Percentiles rank a stretch among this genome's conserved stretches.
Evolutionary conservation across 495 filamentous ascomycete genomes (phyloP).

Genomic region (Penicillium silybi): DNA sequence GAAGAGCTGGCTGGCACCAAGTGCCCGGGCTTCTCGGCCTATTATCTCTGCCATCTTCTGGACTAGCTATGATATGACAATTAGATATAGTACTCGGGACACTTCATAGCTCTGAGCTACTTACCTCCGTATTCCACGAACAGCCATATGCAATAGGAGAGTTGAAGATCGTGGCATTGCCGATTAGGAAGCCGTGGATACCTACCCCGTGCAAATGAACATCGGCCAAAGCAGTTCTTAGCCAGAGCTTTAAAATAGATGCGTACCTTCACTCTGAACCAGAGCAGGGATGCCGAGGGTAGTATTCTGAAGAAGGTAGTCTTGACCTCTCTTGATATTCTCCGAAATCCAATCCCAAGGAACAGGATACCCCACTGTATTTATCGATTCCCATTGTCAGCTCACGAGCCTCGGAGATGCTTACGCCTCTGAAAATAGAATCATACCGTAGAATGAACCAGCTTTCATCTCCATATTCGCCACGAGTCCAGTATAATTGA

Average conservation of each 20-base stretch:
- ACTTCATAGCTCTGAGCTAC: not conserved
- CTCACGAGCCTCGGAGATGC: not conserved
- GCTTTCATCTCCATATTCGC: conserved; percentile 60
- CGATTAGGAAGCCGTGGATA: conserved; percentile 66
- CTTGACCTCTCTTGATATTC: conserved; percentile 57
- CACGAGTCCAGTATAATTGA: conserved; percentile 61
- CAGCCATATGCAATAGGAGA: conserved; percentile 66
- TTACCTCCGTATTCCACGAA: conserved; percentile 54
- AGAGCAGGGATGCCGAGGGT: conserved; percentile 65
- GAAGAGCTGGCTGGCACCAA: conserved; percentile 67
- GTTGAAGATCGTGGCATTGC: conserved; percentile 72
- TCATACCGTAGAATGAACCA: conserved; percentile 57
- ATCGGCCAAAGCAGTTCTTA: not conserved
- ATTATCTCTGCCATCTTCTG: conserved; percentile 59
- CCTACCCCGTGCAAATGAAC: conserved; percentile 16
- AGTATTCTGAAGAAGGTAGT: conserved; percentile 60
- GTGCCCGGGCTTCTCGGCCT: conserved; percentile 54
- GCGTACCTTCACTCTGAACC: conserved; percentile 60
- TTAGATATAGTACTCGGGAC: not conserved
- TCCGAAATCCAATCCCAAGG: conserved; percentile 57
- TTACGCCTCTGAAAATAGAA: not conserved
- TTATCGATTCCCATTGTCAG: not conserved
- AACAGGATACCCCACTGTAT: conserved; percentile 57
- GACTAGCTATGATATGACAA: conserved; percentile 34
- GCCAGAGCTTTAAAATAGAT: not conserved